Evolutionary conservation across 2,329 filamentous ascomycete genomes (phyloP).

Genomic region (Epichloe bromicola): DNA sequence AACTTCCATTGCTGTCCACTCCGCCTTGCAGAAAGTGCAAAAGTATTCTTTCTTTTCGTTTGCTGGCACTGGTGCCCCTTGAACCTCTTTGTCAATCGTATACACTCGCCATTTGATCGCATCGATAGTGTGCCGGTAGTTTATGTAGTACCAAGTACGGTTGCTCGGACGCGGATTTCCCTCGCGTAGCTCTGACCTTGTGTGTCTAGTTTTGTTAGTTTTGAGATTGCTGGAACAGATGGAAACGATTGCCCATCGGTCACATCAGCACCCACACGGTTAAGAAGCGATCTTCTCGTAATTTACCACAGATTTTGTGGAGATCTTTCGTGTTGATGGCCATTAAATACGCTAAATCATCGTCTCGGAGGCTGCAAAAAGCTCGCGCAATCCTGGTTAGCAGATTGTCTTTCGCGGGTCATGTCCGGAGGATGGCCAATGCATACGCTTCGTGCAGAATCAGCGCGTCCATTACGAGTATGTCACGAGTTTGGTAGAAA

Average conservation of each 20-base stretch:
- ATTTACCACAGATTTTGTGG: slow-evolving; percentile 73
- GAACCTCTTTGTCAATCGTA: slow-evolving; percentile 76
- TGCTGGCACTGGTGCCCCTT: slow-evolving; percentile 66
- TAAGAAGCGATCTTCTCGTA: slow-evolving; percentile 78
- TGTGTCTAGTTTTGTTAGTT: slow-evolving; percentile 42
- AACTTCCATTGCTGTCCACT: slow-evolving; percentile 85
- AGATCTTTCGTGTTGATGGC: slow-evolving; percentile 85
- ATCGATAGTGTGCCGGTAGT: slow-evolving; percentile 88
- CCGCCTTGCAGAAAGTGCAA: slow-evolving; percentile 66
- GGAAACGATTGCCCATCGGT: background rate
- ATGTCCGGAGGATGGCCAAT: slow-evolving; percentile 1
- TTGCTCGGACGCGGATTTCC: slow-evolving; percentile 71
- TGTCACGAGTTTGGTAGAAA: slow-evolving; percentile 76
- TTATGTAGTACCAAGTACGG: slow-evolving; percentile 93
- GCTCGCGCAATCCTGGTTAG: background rate
- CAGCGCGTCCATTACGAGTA: slow-evolving; percentile 75
- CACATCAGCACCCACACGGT: slow-evolving; percentile 46
- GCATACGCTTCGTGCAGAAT: slow-evolving; percentile 68
- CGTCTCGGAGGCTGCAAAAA: slow-evolving; percentile 64
- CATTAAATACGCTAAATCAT: slow-evolving; percentile 77
- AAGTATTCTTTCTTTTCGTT: slow-evolving; percentile 86
- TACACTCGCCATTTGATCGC: slow-evolving; percentile 92
- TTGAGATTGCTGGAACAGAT: background rate
- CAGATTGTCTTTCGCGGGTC: background rate
- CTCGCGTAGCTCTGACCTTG: slow-evolving; percentile 59